phyloP scores from a whole-genome alignment of 306 rosid species.

The Lathyrus aphaca region DNA sequence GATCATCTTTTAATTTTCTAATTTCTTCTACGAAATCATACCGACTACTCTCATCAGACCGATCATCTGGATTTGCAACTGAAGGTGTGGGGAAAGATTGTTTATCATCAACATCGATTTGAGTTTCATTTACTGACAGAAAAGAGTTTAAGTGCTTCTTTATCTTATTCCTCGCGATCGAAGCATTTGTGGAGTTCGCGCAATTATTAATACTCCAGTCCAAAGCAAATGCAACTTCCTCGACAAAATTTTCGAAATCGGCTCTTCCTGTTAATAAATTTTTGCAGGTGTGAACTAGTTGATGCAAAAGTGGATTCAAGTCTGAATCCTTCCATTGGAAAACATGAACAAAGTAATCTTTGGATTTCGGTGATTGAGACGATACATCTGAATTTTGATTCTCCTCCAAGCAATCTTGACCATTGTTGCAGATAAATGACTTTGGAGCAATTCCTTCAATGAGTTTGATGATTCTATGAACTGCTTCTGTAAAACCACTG shows the following conservation, averaged over 20 bases:
- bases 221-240: conserved; percentile 62
- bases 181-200: conserved; percentile 52
- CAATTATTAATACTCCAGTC: conserved; percentile 67
- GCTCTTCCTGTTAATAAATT: conserved; percentile 54
- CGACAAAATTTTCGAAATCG: conserved; percentile 51
- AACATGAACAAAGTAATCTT: conserved; percentile 60
- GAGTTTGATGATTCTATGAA: conserved; percentile 56
- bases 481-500: conserved; percentile 33
- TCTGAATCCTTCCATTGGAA: conserved; percentile 68
- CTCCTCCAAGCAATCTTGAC: conserved; percentile 44
- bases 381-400: conserved; percentile 42
- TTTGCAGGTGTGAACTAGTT: conserved; percentile 56
- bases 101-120: conserved; percentile 38
- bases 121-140: conserved; percentile 38
- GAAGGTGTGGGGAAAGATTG: conserved; percentile 43
- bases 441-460: conserved; percentile 55
- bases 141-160: conserved; percentile 61
- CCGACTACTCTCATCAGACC: conserved; percentile 37
- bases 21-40: conserved; percentile 53
- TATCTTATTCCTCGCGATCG: conserved; percentile 60
- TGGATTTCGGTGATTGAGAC: conserved; percentile 45
- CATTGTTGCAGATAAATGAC: conserved; percentile 39
- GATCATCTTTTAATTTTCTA: conserved; percentile 55
- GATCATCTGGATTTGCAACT: conserved; percentile 46
- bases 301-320: conserved; percentile 58